phyloP scores from a whole-genome alignment of 768 basidiomycete genomes.

The Mycena latifolia region DNA sequence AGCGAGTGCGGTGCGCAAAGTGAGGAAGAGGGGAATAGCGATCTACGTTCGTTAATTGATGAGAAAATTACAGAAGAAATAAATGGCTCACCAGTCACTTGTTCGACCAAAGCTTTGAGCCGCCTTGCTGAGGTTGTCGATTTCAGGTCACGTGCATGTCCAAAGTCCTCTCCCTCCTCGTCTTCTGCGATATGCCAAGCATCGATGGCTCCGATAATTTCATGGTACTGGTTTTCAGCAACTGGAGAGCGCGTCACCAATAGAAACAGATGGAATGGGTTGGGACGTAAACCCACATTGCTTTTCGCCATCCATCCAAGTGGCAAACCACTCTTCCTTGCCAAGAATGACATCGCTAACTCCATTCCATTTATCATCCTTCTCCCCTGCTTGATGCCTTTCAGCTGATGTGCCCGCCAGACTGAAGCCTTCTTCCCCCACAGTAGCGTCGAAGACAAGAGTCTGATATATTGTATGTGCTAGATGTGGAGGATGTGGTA shows the following conservation, averaged over 20 bases:
- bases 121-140: conserved; percentile 89
- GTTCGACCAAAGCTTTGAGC: conserved; percentile 88
- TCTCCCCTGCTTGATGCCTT: conserved; percentile 21
- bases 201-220: conserved; percentile 82
- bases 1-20: conserved; percentile 81
- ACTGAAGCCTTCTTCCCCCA: conserved; percentile 81
- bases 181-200: conserved; percentile 90
- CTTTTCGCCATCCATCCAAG: conserved; percentile 92
- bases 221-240: conserved; percentile 87
- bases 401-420: conserved; percentile 64
- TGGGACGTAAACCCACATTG: conserved; percentile 72
- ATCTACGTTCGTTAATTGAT: conserved; percentile 59
- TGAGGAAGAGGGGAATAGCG: conserved; percentile 92
- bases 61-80: conserved; percentile 2
- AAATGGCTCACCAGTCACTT: conserved; percentile 80
- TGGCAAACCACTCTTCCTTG: conserved; percentile 88
- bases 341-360: conserved; percentile 86
- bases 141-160: conserved; percentile 59
- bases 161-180: conserved; percentile 59
- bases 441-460: conserved; percentile 84
- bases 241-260: conserved; percentile 62
- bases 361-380: conserved; percentile 71
- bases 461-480: conserved; percentile 98
- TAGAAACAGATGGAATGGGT: not conserved
- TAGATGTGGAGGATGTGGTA: conserved; percentile 85